These are phyloP conservation scores for Cordyceps fumosorosea DNA, from an alignment of 2,329 filamentous ascomycete genomes.

Conservation along the genomic window DNA sequence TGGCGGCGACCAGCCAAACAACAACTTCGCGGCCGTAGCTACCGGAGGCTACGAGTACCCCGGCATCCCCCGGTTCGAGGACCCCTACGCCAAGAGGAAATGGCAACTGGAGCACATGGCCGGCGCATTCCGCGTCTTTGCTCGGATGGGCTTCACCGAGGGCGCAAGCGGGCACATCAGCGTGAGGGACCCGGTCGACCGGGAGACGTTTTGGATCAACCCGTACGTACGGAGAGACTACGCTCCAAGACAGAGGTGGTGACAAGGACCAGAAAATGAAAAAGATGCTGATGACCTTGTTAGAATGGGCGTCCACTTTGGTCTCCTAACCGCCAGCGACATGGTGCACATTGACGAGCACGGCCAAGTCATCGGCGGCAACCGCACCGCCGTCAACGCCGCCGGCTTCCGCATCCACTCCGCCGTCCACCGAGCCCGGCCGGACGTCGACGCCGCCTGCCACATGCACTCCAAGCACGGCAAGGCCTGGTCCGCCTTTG, in stretches of 20 bases:
- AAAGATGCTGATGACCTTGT: not conserved
- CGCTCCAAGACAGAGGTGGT: not conserved
- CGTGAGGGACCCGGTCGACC: constrained; percentile 58
- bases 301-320: constrained; percentile 56
- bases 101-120: constrained; percentile 63
- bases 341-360: constrained; percentile 58
- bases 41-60: constrained; percentile 5
- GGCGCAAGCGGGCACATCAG: constrained; percentile 50
- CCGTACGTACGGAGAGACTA: not conserved
- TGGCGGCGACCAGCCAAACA: not conserved
- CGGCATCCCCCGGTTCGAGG: constrained; percentile 37
- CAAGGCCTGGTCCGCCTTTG: constrained; percentile 62
- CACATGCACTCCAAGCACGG: constrained; percentile 63
- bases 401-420: constrained; percentile 66
- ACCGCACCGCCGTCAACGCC: constrained; percentile 54
- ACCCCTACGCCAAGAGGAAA: constrained; percentile 42
- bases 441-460: constrained; percentile 59
- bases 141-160: constrained; percentile 24
- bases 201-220: constrained; percentile 57
- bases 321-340: constrained; percentile 57
- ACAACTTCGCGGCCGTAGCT: not conserved
- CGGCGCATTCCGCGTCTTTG: constrained; percentile 41
- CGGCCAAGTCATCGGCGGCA: constrained; percentile 59
- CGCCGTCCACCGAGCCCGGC: constrained; percentile 59
- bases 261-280: no score